Evolutionary conservation across 2,329 filamentous ascomycete species (phyloP).

Genomic region (Daldinia sp.): DNA sequence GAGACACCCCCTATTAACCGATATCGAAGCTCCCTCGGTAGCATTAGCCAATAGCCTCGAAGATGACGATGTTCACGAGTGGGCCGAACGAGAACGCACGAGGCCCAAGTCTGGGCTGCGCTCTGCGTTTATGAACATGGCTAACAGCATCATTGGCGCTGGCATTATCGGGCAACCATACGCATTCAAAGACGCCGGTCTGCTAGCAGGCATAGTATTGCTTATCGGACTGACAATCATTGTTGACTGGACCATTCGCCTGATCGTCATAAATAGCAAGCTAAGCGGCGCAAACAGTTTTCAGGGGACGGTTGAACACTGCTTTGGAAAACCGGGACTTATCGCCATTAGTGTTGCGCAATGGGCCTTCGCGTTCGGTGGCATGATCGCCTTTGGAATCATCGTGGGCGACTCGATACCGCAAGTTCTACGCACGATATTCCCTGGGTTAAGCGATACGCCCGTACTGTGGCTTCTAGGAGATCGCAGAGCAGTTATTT

Average conservation of each 20-base stretch:
- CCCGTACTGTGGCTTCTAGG: constrained; percentile 84
- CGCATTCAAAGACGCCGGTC: constrained; percentile 90
- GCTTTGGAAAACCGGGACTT: constrained; percentile 87
- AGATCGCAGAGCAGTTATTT: constrained; percentile 82
- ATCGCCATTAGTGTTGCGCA: constrained; percentile 90
- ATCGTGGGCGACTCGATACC: constrained; percentile 98
- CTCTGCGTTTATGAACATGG: constrained; percentile 99
- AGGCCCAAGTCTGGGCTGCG: constrained; percentile 85
- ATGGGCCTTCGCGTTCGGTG: constrained; percentile 98
- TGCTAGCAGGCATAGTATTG: constrained; percentile 80
- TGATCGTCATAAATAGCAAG: constrained; percentile 98
- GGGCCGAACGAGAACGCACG: constrained; percentile 62
- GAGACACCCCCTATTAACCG: constrained; percentile 73
- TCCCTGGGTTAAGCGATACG: constrained; percentile 75
- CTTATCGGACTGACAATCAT: constrained; percentile 81
- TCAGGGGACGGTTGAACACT: constrained; percentile 94
- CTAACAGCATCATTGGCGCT: constrained; percentile 92
- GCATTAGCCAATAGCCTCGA: constrained; percentile 68
- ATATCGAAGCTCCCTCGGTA: constrained; percentile 75
- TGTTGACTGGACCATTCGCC: constrained; percentile 95
- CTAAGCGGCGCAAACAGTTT: constrained; percentile 93
- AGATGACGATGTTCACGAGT: constrained; percentile 55
- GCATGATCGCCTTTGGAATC: constrained; percentile 98
- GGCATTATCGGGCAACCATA: constrained; percentile 88
- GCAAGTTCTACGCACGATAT: constrained; percentile 83